Conservation (phyloP, 1,284 basidiomycete genomes). For the Tylopilus sp. region DNA sequence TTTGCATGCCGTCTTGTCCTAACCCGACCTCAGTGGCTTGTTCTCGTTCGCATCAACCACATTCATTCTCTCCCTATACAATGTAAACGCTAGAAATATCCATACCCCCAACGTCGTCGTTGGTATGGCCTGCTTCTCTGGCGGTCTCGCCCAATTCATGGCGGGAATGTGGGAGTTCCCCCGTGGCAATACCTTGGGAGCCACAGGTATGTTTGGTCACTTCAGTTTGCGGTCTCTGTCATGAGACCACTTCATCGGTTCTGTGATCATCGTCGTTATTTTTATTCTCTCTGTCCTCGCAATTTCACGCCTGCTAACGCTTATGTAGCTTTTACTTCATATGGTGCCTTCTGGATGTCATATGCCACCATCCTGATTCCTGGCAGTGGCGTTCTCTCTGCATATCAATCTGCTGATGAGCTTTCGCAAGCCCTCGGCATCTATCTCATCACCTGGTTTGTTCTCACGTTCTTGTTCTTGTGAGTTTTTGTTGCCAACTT, state of each 20-base stretch:
- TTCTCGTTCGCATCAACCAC: slow-evolving; percentile 74
- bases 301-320: neutral
- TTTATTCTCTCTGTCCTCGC: neutral
- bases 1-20: neutral
- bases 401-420: slow-evolving; percentile 45
- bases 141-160: slow-evolving; percentile 76
- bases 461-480: slow-evolving; percentile 56
- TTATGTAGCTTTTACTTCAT: slow-evolving; percentile 67
- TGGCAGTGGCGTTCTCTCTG: slow-evolving; percentile 51
- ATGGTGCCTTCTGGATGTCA: slow-evolving; percentile 84
- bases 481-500: slow-evolving; percentile 26
- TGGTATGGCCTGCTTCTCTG: slow-evolving; percentile 79
- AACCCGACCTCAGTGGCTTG: slow-evolving; percentile 46
- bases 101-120: slow-evolving; percentile 69
- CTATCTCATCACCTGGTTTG: slow-evolving; percentile 67
- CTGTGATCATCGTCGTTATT: neutral
- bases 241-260: neutral
- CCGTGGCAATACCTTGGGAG: slow-evolving; percentile 66
- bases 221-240: too few species aligned
- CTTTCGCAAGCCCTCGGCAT: slow-evolving; percentile 60
- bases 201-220: too few species aligned
- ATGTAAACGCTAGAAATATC: slow-evolving; percentile 51
- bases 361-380: slow-evolving; percentile 68
- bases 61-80: slow-evolving; percentile 67
- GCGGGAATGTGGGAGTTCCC: slow-evolving; percentile 84